Evolutionary conservation across 805 yeast species (phyloP).

Genomic region (Nakazawaea laoshanensis): DNA sequence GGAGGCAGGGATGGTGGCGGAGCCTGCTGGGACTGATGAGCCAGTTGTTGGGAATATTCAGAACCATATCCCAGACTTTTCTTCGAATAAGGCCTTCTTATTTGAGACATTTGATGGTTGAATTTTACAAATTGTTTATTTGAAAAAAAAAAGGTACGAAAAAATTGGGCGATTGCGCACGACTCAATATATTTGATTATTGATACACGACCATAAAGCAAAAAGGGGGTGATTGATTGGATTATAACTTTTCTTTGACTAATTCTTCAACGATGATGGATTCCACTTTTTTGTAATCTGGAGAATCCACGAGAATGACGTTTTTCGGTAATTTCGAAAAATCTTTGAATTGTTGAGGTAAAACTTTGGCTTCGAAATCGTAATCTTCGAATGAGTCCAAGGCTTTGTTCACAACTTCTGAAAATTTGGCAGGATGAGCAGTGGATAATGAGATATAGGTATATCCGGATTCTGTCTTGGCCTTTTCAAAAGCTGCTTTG

Average conservation of each 20-base stretch:
- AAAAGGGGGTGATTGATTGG: no score
- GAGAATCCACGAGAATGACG: constrained; percentile 59
- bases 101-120: constrained; percentile 6
- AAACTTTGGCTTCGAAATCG: constrained; percentile 79
- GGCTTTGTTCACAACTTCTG: constrained; percentile 89
- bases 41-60: constrained; percentile 3
- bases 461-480: constrained; percentile 33
- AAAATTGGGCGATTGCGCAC: no score
- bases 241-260: constrained; percentile 27
- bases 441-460: constrained; percentile 74
- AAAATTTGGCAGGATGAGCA: constrained; percentile 98
- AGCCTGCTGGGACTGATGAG: constrained; percentile 2
- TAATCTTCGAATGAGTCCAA: constrained; percentile 59
- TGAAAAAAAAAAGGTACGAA: neutral
- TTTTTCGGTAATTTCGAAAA: constrained; percentile 68
- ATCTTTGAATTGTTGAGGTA: constrained; percentile 79
- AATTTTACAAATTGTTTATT: neutral
- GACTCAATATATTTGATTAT: no score
- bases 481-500: constrained; percentile 59
- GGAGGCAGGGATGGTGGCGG: constrained; percentile 9
- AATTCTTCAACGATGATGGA: constrained; percentile 67
- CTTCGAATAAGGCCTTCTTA: no score
- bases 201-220: no score
- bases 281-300: constrained; percentile 71
- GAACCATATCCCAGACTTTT: no score